Conservation (phyloP, 2,329 filamentous ascomycete species). For the Colletotrichum lupini region DNA sequence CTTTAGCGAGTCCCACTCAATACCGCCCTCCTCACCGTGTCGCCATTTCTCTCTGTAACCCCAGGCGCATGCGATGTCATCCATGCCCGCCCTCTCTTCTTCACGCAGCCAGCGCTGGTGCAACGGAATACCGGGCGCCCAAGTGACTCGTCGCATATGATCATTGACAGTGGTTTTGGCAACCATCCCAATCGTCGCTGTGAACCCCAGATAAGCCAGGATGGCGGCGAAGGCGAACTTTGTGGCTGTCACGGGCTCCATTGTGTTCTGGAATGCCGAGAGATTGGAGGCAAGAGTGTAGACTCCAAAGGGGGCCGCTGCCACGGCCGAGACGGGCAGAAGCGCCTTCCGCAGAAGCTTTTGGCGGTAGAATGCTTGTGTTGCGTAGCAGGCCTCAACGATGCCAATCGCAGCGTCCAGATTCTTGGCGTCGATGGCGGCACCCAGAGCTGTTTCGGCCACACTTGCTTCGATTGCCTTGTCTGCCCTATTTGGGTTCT, state of each 20-base stretch:
- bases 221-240: conserved; percentile 83
- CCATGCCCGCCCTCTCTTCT: conserved; percentile 88
- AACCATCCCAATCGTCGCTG: conserved; percentile 83
- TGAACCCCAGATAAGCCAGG: conserved; percentile 84
- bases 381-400: conserved; percentile 75
- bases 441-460: conserved; percentile 79
- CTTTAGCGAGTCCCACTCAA: conserved; percentile 87
- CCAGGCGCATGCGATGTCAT: conserved; percentile 89
- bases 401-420: conserved; percentile 82
- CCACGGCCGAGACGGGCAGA: conserved; percentile 66
- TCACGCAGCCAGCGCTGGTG: conserved; percentile 87
- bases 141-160: conserved; percentile 94
- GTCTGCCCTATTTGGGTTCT: conserved; percentile 75
- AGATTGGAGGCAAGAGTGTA: conserved; percentile 78
- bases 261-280: conserved; percentile 75
- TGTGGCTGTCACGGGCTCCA: conserved; percentile 81
- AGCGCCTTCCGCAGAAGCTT: conserved; percentile 75
- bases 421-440: conserved; percentile 83
- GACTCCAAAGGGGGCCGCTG: conserved; percentile 72
- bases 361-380: conserved; percentile 72
- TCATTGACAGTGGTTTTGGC: conserved; percentile 90
- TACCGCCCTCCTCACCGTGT: conserved; percentile 89
- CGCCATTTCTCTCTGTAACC: conserved; percentile 86
- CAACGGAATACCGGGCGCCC: conserved; percentile 84
- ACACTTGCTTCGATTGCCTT: conserved; percentile 78